Evolutionary conservation across 495 filamentous ascomycete genomes (phyloP), one percentile per base, ranked within the genome.

Genomic region (Penicillium riverlandense): DNA sequence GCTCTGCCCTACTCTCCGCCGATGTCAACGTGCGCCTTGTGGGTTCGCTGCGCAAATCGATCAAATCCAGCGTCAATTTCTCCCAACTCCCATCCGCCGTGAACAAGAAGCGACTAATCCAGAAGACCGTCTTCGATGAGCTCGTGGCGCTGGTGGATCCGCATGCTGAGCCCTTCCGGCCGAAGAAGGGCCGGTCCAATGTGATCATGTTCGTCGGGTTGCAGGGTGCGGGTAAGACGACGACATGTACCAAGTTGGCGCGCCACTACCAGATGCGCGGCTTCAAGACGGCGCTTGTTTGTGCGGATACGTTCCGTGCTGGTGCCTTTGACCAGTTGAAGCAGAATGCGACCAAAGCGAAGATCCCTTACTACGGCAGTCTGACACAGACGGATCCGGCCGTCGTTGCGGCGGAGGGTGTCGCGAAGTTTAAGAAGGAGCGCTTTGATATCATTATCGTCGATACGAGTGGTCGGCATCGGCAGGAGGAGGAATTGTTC

Each of bases 191-290:
- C 44, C 92, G 91, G 54, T 70, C 84, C 37, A 97, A 96, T 65
- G 86, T 97, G 52, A 96, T 99, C 61, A 99, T 99, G 92, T 96
- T 99, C 53, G 94, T 99, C 45, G 92, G 92, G 60, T 72, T 99
- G 35, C 92, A 99, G 61, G 92, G 92, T 69, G 84, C 90, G 11
- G 92, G 92, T 59, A 99, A 99, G 63, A 99, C 92, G 8, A 99
- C 92, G 1, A 91, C 90, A 1, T 99, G 92, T 74, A 99, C 92
- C 28, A 99, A 99, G 65, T 75, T 99, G 32, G 92, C 92, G 31
- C 75, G 94, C 43, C 90, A 94, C 72, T 99, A 97, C 68, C 86
- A 94, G 60, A 85, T 83, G 27, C 82, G 92, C 32, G 94, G 92
- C 9, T 95, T 99, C 79, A 90, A 88, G 62, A 80, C 88, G 8